These are phyloP conservation scores for Phialophora tarda DNA, from an alignment of 2,329 filamentous ascomycete species.

Conservation along the genomic window DNA sequence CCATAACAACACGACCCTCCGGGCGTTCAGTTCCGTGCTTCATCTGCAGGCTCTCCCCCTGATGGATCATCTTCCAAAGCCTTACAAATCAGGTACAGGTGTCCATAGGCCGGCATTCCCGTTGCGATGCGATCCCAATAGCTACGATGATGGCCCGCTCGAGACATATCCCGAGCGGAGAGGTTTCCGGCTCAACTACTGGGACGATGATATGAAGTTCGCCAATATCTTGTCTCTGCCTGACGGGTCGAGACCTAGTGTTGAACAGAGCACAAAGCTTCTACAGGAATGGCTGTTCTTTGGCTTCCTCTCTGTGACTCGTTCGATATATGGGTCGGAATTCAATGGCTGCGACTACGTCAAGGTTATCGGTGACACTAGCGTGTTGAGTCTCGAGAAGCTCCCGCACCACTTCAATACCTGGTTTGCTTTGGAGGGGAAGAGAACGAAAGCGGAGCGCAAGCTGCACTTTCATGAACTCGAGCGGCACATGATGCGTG, in stretches of 20 bases:
- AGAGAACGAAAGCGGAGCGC: slow-evolving; percentile 1
- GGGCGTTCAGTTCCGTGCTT: no score
- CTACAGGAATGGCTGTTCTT: slow-evolving; percentile 27
- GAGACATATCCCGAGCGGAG: slow-evolving; percentile 11
- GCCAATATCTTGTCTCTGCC: slow-evolving; percentile 10
- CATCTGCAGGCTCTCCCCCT: no score
- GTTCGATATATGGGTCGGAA: slow-evolving; percentile 18
- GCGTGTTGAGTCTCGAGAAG: slow-evolving; percentile 7
- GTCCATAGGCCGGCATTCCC: slow-evolving; percentile 4
- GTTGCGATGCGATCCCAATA: slow-evolving; percentile 10
- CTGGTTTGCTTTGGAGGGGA: not conserved
- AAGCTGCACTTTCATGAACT: slow-evolving; percentile 13
- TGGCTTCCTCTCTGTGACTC: slow-evolving; percentile 7
- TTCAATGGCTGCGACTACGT: not conserved
- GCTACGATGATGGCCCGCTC: slow-evolving; percentile 8
- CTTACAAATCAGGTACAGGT: not conserved
- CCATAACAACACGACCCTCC: no score
- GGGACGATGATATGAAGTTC: slow-evolving; percentile 14
- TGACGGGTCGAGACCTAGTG: slow-evolving; percentile 3
- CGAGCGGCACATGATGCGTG: slow-evolving; percentile 16
- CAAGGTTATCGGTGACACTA: no score
- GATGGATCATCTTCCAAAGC: not conserved
- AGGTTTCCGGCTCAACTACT: slow-evolving; percentile 20
- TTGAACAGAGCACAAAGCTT: slow-evolving; percentile 18
- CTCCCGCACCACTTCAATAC: not conserved